phyloP scores from a whole-genome alignment of 2,329 filamentous ascomycete species.

The Cordyceps cicadae region DNA sequence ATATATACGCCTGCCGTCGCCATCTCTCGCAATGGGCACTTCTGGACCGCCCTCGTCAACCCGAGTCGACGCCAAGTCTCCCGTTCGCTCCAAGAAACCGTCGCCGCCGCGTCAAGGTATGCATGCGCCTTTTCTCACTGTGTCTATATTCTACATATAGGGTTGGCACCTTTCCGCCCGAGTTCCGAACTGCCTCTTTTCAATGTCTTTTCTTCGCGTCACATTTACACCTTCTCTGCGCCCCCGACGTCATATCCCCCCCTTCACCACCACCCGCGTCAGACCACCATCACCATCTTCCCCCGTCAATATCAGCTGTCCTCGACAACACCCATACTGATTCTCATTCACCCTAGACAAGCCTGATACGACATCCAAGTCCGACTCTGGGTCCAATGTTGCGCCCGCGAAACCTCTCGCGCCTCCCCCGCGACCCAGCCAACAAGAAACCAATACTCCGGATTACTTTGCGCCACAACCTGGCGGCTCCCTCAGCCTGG shows the following conservation, averaged over 20 bases:
- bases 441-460: constrained; percentile 46
- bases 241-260: constrained; percentile 11
- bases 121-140: constrained; percentile 17
- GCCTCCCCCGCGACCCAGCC: constrained; percentile 59
- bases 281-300: not conserved
- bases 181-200: constrained; percentile 16
- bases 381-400: constrained; percentile 46
- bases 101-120: constrained; percentile 35
- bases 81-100: constrained; percentile 34
- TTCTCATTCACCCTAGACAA: constrained; percentile 32
- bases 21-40: constrained; percentile 32
- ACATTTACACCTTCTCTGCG: constrained; percentile 12
- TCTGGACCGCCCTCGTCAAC: constrained; percentile 32
- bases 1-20: constrained; percentile 36
- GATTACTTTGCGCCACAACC: constrained; percentile 61
- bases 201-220: constrained; percentile 13
- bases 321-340: constrained; percentile 2
- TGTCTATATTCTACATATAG: constrained; percentile 5
- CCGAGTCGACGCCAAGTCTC: constrained; percentile 40
- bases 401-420: constrained; percentile 58
- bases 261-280: not conserved
- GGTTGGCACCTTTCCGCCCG: constrained; percentile 12
- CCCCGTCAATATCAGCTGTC: not conserved
- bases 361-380: constrained; percentile 37
- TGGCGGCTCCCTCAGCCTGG: constrained; percentile 55